Conservation (phyloP, 257 asterid genomes). For the Solanum lignicaule region DNA sequence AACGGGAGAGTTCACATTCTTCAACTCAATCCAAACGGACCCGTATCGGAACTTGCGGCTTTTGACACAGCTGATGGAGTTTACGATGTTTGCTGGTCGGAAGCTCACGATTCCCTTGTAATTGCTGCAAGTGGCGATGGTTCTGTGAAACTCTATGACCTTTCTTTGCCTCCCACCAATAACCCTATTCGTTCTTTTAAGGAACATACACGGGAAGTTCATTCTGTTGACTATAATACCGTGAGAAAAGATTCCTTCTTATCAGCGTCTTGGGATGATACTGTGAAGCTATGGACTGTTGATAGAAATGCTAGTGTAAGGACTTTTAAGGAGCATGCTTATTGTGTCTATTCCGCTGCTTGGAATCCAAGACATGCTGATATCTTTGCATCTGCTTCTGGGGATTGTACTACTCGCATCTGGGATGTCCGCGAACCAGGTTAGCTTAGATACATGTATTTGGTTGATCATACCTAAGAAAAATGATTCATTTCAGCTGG, state of each 20-base stretch:
- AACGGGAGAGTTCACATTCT: conserved; percentile 94
- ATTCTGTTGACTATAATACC: conserved; percentile 72
- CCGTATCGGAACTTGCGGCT: conserved; percentile 55
- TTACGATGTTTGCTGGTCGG: conserved; percentile 94
- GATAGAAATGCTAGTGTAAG: conserved; percentile 82
- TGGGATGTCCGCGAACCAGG: conserved; percentile 99
- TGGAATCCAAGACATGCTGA: conserved; percentile 98
- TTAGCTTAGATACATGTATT: background rate
- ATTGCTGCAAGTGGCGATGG: conserved; percentile 90
- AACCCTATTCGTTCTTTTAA: conserved; percentile 86
- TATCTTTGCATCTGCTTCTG: conserved; percentile 88
- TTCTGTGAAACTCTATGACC: conserved; percentile 79
- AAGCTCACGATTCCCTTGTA: conserved; percentile 84
- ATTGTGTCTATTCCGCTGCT: conserved; percentile 79
- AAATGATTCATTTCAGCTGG: background rate
- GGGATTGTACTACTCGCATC: conserved; percentile 87
- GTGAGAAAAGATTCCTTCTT: conserved; percentile 85
- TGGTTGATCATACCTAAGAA: background rate
- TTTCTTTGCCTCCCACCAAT: conserved; percentile 60
- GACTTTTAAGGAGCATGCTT: conserved; percentile 95
- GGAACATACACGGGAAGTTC: conserved; percentile 90
- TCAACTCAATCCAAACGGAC: conserved; percentile 44
- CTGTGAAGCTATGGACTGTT: conserved; percentile 89
- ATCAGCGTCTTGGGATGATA: conserved; percentile 92
- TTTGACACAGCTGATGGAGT: conserved; percentile 96